These are phyloP conservation scores for Russula earlei DNA, from an alignment of 768 basidiomycete genomes.

Conservation along the genomic window DNA sequence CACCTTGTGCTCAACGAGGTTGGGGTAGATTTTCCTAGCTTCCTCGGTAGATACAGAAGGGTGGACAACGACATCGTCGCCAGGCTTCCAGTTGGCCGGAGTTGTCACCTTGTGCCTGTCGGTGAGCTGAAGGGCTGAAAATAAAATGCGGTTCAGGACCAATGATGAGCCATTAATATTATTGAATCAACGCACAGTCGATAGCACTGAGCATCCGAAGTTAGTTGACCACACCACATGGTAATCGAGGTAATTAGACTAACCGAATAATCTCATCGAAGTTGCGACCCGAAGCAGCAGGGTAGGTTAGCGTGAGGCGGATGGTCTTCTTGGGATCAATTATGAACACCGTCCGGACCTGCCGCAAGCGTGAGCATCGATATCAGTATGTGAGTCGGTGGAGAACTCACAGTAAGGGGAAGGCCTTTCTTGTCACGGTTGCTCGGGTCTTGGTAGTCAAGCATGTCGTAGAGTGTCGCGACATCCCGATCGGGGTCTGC, in stretches of 20 bases:
- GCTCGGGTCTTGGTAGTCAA: constrained; percentile 90
- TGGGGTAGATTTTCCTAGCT: constrained; percentile 85
- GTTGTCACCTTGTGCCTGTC: constrained; percentile 80
- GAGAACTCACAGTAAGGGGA: constrained; percentile 68
- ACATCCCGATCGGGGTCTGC: constrained; percentile 85
- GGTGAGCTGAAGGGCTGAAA: constrained; percentile 73
- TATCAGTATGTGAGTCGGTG: background rate
- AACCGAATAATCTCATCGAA: constrained; percentile 65
- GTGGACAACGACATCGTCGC: constrained; percentile 91
- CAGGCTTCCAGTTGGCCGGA: constrained; percentile 92
- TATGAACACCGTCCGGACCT: constrained; percentile 94
- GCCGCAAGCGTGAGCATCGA: background rate
- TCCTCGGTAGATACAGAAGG: constrained; percentile 76
- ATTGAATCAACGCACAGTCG: constrained; percentile 39
- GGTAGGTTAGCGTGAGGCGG: constrained; percentile 83
- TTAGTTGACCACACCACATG: background rate
- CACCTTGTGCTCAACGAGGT: constrained; percentile 73
- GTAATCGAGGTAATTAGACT: background rate
- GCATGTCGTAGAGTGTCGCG: constrained; percentile 87
- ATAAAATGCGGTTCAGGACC: constrained; percentile 21
- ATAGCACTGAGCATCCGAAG: constrained; percentile 43
- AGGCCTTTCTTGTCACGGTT: constrained; percentile 81
- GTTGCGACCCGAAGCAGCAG: constrained; percentile 92
- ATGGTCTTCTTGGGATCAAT: constrained; percentile 97
- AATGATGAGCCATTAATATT: constrained; percentile 5